A percentile compares a stretch with the other conserved stretches of the same genome.
Conservation (phyloP, 208 protist species). For the Acanthamoeba polyphaga region DNA sequence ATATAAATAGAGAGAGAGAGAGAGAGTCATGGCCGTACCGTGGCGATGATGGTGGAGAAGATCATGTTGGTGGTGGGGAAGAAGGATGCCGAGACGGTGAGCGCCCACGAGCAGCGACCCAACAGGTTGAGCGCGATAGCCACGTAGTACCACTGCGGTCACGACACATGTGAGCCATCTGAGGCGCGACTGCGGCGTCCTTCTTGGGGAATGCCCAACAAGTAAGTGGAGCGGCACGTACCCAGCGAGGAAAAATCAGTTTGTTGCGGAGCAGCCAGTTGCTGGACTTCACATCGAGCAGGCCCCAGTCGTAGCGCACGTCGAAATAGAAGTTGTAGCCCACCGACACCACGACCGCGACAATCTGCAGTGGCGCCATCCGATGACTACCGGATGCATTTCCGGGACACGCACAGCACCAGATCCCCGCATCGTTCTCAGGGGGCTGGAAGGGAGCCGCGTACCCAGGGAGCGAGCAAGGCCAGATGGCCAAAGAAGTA, state of each 20-base stretch:
- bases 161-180: not conserved
- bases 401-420: not conserved
- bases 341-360: not conserved
- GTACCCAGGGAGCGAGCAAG: not conserved
- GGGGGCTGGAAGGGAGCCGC: not conserved
- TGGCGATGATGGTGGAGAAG: not conserved
- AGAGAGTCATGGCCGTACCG: not conserved
- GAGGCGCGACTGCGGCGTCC: not conserved
- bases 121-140: constrained; percentile 83
- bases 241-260: constrained; percentile 39
- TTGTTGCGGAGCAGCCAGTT: constrained; percentile 61
- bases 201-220: no score
- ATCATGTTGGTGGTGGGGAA: not conserved
- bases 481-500: not conserved
- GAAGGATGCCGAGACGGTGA: constrained; percentile 77
- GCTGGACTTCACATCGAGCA: not conserved
- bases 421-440: not conserved
- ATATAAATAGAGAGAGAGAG: not conserved
- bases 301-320: constrained; percentile 45
- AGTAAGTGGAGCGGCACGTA: no score
- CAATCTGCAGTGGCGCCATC: no score
- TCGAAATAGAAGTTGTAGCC: constrained; percentile 14
- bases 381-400: no score
- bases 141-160: constrained; percentile 80
- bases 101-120: constrained; percentile 81